These are phyloP conservation scores for Schwanniomyces vanrijiae DNA, from an alignment of 805 yeast genomes.

Conservation along the genomic window DNA sequence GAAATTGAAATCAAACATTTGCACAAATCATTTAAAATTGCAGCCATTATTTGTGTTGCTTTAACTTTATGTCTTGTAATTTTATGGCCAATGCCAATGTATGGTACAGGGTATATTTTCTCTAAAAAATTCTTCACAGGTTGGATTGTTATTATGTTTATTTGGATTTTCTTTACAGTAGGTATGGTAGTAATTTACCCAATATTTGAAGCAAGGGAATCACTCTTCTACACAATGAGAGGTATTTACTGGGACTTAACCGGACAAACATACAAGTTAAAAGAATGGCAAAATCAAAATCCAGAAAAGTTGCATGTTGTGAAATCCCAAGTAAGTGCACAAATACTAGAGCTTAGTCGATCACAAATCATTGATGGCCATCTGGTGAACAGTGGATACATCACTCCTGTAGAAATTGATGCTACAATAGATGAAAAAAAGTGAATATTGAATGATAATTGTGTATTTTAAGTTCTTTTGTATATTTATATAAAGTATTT, in stretches of 20 bases:
- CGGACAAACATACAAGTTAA: conserved; percentile 72
- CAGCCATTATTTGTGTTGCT: conserved; percentile 57
- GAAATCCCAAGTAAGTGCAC: conserved; percentile 56
- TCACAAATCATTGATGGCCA: conserved; percentile 26
- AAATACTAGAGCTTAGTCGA: conserved; percentile 18
- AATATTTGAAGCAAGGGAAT: conserved; percentile 69
- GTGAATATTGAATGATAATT: background rate
- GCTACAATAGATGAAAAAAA: conserved; percentile 17
- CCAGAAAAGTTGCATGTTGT: conserved; percentile 78
- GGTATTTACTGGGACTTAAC: conserved; percentile 85
- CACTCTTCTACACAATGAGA: conserved; percentile 61
- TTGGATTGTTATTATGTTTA: conserved; percentile 79
- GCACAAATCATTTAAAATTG: conserved; percentile 57
- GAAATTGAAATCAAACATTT: conserved; percentile 55
- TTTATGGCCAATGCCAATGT: conserved; percentile 95
- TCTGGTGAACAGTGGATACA: conserved; percentile 16
- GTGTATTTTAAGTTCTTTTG: background rate
- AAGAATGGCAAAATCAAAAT: conserved; percentile 71
- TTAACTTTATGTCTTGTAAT: conserved; percentile 66
- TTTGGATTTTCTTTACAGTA: conserved; percentile 75
- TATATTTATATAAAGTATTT: background rate
- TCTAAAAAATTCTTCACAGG: conserved; percentile 80
- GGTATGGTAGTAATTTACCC: conserved; percentile 69
- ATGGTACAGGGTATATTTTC: conserved; percentile 75
- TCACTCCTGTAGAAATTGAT: conserved; percentile 20